Percentiles rank a stretch among this genome's conserved stretches.
These are phyloP conservation scores for Neolentinus lepideus DNA, from an alignment of 1,284 basidiomycete species.

Conservation along the genomic window DNA sequence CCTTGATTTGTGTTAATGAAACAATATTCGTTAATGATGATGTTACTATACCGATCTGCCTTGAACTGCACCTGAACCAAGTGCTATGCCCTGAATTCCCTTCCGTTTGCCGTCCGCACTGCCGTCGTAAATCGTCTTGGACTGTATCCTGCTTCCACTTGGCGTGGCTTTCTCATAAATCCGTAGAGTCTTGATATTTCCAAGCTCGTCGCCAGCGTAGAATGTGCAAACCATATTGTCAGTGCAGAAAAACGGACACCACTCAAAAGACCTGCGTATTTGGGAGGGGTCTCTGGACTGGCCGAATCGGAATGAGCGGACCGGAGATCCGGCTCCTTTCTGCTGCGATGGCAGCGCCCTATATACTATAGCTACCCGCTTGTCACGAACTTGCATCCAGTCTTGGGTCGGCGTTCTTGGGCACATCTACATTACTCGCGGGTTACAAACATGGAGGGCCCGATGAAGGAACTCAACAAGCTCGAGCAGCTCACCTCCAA, in stretches of 20 bases:
- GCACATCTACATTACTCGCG: too few species aligned
- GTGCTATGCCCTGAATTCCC: constrained; percentile 33
- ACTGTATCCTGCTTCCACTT: constrained; percentile 19
- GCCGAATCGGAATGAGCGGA: too few species aligned
- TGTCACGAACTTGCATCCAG: too few species aligned
- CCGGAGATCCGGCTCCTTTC: neutral
- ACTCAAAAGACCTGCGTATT: too few species aligned
- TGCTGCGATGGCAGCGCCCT: too few species aligned
- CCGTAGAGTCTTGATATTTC: constrained; percentile 56
- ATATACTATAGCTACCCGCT: too few species aligned
- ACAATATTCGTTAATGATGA: neutral
- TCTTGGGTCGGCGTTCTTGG: too few species aligned
- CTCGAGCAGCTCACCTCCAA: constrained; percentile 54
- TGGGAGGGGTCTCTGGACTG: too few species aligned
- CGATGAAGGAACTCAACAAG: constrained; percentile 68
- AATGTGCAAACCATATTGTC: constrained; percentile 24
- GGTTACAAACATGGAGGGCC: constrained; percentile 48
- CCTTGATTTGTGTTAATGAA: constrained; percentile 15
- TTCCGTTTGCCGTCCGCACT: constrained; percentile 24
- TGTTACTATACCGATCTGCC: constrained; percentile 25
- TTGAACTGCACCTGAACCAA: constrained; percentile 17
- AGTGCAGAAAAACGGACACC: too few species aligned
- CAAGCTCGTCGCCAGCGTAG: constrained; percentile 66
- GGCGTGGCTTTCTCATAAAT: constrained; percentile 23
- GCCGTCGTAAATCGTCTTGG: constrained; percentile 29